Evolutionary conservation across 768 basidiomycete genomes (phyloP), one percentile per base, ranked within the genome.

Genomic region (Cystobasidium tubakii): DNA sequence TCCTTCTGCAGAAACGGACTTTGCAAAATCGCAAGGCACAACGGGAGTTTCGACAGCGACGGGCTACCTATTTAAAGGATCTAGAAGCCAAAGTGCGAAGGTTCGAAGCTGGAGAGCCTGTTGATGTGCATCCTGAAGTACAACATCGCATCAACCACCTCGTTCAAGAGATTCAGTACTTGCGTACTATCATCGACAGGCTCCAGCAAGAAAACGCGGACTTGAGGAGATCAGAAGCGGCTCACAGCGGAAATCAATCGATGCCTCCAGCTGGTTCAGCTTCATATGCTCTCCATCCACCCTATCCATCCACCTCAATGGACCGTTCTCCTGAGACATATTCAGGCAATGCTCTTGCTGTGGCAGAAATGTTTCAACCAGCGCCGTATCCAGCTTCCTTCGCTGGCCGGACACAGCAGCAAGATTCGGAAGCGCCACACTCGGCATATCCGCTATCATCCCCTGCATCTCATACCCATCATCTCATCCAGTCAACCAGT

Each of bases 11-110:
- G 74, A 75, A 75, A 66, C 72, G 73, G 53, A 73, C 63, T 3
- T 29, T 75, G 9, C 75, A 75, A 39, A 75, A 75, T 34, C 60
- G 75, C 1, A 75, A 66, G 33, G 75, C 75, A 1, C 75, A 75
- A 55, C 23, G 75, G 1, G 75, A 75, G 31, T 75, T 75, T 36
- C 23, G 75, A 1, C 74, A 75, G 36, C 3, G 75, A 12, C 57
- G 72, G 15, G 62, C 70, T 9, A 23, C 33, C 10, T 73, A 75
- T 44, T 23, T 75, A 13, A 73, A 73, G 27, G 75, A 75, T 31
- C 46, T 75, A n/a, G 75, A 75, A 53, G 62, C 46, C 15, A 31
- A 50, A 27, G 75, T 75, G 12, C 31, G 62, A n/a, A 21, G 46
- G 21, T 72, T 71, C 42, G 74, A 75, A 43, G 23, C 27, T 25